Evolutionary conservation across 108 stramenopile genomes (phyloP).

Genomic region (Mayamaea pseudoterrestris): DNA sequence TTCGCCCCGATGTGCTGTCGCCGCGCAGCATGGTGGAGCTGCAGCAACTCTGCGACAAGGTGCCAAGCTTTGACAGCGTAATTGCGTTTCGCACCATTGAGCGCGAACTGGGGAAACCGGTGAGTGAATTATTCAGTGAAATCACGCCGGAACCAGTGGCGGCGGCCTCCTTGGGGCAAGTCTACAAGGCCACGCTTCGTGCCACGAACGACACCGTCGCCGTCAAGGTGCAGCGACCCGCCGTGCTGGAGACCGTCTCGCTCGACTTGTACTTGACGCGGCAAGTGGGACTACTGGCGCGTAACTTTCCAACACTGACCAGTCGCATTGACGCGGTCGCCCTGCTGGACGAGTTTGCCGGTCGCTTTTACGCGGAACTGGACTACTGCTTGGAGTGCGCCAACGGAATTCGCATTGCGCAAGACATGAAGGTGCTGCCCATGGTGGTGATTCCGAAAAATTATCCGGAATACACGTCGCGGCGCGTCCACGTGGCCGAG

Average conservation of each 20-base stretch:
- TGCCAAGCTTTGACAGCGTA: slow-evolving; percentile 71
- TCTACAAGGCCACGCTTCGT: slow-evolving; percentile 67
- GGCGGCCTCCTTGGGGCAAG: slow-evolving; percentile 88
- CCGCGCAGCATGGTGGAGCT: slow-evolving; percentile 91
- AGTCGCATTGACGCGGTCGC: slow-evolving; percentile 79
- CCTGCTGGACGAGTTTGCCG: slow-evolving; percentile 91
- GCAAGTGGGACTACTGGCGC: slow-evolving; percentile 57
- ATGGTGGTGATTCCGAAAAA: slow-evolving; percentile 80
- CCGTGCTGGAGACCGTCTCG: slow-evolving; percentile 88
- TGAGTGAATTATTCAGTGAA: slow-evolving; percentile 73
- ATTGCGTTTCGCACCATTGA: slow-evolving; percentile 87
- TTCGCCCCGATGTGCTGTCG: slow-evolving; percentile 84
- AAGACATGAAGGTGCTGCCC: slow-evolving; percentile 81
- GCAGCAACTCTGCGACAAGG: slow-evolving; percentile 93
- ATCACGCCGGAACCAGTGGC: slow-evolving; percentile 92
- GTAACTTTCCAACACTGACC: slow-evolving; percentile 60
- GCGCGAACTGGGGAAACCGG: slow-evolving; percentile 64
- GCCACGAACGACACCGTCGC: slow-evolving; percentile 80
- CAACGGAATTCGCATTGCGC: slow-evolving; percentile 68
- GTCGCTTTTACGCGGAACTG: slow-evolving; percentile 85
- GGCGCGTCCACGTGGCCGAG: slow-evolving; percentile 89
- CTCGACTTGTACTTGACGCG: slow-evolving; percentile 85
- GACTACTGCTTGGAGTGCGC: slow-evolving; percentile 90
- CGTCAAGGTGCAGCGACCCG: slow-evolving; percentile 80
- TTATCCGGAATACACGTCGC: slow-evolving; percentile 76